Conservation (phyloP, 2,329 filamentous ascomycete species). For the Zymoseptoria passerinii region DNA sequence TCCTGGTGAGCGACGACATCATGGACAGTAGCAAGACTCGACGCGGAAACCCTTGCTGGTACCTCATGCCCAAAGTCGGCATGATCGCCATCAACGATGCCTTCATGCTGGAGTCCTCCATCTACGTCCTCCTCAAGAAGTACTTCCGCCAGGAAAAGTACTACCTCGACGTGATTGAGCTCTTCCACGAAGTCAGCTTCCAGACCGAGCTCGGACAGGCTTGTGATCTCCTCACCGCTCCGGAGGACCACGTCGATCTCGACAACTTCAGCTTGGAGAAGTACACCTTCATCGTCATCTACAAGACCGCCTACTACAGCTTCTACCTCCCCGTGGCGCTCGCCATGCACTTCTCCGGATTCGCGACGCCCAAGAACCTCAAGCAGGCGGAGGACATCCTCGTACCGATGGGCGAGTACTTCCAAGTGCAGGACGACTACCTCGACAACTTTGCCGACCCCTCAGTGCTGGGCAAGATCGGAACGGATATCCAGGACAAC, state of each 20-base stretch:
- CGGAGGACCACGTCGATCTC: slow-evolving; percentile 86
- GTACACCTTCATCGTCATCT: slow-evolving; percentile 97
- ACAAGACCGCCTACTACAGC: slow-evolving; percentile 99
- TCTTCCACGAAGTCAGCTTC: slow-evolving; percentile 90
- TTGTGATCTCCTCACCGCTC: slow-evolving; percentile 89
- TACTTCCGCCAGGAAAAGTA: slow-evolving; percentile 79
- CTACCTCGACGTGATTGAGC: slow-evolving; percentile 86
- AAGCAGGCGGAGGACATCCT: slow-evolving; percentile 84
- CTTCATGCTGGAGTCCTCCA: slow-evolving; percentile 85
- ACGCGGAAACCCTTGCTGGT: slow-evolving; percentile 93
- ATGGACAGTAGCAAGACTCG: slow-evolving; percentile 96
- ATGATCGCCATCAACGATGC: slow-evolving; percentile 98
- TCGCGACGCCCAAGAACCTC: slow-evolving; percentile 81
- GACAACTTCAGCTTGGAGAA: slow-evolving; percentile 93
- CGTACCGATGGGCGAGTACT: slow-evolving; percentile 96
- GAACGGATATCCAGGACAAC: slow-evolving; percentile 98
- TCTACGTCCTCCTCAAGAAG: slow-evolving; percentile 88
- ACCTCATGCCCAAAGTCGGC: slow-evolving; percentile 78
- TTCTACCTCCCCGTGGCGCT: slow-evolving; percentile 97
- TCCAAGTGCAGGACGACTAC: slow-evolving; percentile 98
- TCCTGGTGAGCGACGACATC: slow-evolving; percentile 96
- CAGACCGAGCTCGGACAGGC: slow-evolving; percentile 94
- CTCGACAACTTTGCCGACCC: slow-evolving; percentile 95
- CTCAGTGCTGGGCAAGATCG: slow-evolving; percentile 92
- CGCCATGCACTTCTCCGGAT: slow-evolving; percentile 73